Percentiles rank a stretch among this genome's conserved stretches.
Conservation (phyloP, 2,329 filamentous ascomycete genomes). For the Aspergillus caelatus region DNA sequence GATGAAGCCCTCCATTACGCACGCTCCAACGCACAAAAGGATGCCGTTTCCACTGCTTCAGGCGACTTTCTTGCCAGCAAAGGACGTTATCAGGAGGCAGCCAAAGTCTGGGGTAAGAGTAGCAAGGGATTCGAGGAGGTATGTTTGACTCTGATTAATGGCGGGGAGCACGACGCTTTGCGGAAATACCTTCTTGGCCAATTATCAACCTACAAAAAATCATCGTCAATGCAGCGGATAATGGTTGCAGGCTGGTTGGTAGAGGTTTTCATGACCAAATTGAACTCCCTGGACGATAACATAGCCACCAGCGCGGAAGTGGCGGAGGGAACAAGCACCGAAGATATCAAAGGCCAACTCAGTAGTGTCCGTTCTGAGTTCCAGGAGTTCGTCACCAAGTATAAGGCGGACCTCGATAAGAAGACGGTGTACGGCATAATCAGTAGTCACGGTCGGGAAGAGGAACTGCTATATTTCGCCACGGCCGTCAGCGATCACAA, state of each 20-base stretch:
- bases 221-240: slow-evolving; percentile 84
- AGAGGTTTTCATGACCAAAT: slow-evolving; percentile 95
- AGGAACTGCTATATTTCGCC: slow-evolving; percentile 89
- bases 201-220: slow-evolving; percentile 77
- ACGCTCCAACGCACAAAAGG: slow-evolving; percentile 76
- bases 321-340: slow-evolving; percentile 69
- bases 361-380: slow-evolving; percentile 74
- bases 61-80: slow-evolving; percentile 85
- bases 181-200: slow-evolving; percentile 88
- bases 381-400: slow-evolving; percentile 81
- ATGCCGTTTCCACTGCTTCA: slow-evolving; percentile 87
- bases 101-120: slow-evolving; percentile 87
- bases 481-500: slow-evolving; percentile 88
- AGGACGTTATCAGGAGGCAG: slow-evolving; percentile 82
- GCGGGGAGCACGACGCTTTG: slow-evolving; percentile 84
- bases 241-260: slow-evolving; percentile 96
- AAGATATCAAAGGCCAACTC: slow-evolving; percentile 70
- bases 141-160: slow-evolving; percentile 85
- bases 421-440: slow-evolving; percentile 96
- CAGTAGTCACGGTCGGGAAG: slow-evolving; percentile 90
- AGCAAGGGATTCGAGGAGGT: slow-evolving; percentile 98
- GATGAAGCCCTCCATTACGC: slow-evolving; percentile 86
- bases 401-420: slow-evolving; percentile 84
- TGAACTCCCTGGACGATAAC: slow-evolving; percentile 91
- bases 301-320: slow-evolving; percentile 87